Percentiles rank a stretch among this genome's conserved stretches.
Evolutionary conservation across 2,329 filamentous ascomycete species (phyloP).

Genomic region (Trichoderma atrobrunneum): DNA sequence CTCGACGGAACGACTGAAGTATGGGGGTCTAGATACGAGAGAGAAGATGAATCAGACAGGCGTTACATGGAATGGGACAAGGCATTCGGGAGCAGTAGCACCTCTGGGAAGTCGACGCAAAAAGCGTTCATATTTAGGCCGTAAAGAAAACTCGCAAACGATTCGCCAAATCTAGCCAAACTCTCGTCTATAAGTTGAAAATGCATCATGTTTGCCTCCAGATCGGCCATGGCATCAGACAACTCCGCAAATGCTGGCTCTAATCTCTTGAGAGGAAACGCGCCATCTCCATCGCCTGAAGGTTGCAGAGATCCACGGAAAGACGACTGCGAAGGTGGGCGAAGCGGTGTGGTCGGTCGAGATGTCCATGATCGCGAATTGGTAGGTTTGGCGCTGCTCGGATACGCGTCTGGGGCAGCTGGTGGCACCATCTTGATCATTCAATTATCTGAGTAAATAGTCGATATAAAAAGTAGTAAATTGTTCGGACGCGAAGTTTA

Average conservation of each 20-base stretch:
- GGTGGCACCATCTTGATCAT: background rate
- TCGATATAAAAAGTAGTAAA: background rate
- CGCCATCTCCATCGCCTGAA: slow-evolving; percentile 44
- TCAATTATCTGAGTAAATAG: background rate
- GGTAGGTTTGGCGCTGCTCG: background rate
- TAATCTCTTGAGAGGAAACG: slow-evolving; percentile 73
- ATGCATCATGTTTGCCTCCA: slow-evolving; percentile 97
- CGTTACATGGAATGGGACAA: background rate
- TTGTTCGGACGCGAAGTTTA: background rate
- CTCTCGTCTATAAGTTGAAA: slow-evolving; percentile 92
- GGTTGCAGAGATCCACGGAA: slow-evolving; percentile 68
- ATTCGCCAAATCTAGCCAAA: slow-evolving; percentile 88
- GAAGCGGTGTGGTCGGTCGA: slow-evolving; percentile 86
- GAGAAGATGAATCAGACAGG: background rate
- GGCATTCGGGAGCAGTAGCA: slow-evolving; percentile 33
- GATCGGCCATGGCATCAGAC: slow-evolving; percentile 87
- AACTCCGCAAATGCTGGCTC: slow-evolving; percentile 93
- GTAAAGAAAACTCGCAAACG: slow-evolving; percentile 92
- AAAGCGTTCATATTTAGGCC: slow-evolving; percentile 99
- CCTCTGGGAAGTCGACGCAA: slow-evolving; percentile 96
- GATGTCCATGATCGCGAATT: slow-evolving; percentile 51
- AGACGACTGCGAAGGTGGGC: slow-evolving; percentile 84
- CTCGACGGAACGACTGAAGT: slow-evolving; percentile 73
- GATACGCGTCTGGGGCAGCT: background rate
- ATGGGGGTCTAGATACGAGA: slow-evolving; percentile 64